Base-by-base conservation (phyloP, 2,329 filamentous ascomycete genomes). In the Ophiostoma tasmaniense region DNA sequence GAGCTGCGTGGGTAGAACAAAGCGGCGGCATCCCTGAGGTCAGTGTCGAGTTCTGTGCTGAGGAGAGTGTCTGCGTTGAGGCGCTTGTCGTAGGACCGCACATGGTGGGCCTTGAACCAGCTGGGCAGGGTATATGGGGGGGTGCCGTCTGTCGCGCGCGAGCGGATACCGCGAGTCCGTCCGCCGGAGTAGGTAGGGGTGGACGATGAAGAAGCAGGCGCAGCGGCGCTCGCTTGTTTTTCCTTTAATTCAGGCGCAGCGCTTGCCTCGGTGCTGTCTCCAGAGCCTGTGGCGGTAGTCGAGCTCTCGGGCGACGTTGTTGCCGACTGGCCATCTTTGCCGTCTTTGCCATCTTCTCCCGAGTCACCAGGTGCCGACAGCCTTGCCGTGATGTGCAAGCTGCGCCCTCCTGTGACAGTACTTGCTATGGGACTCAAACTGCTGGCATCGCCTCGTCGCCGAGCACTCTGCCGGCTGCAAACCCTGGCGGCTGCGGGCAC, bases 51-150 rank as follows among this genome's bases (percentile, higher is more conserved):
- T n/a, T 30, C 28, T 17, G 62, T 65, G 1, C n/a, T 42, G 1
- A 39, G 17, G 10, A 33, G 11, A 11, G 6, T 28, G 64, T 65
- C n/a, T n/a, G 45, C 5, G n/a, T 65, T 30, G 1, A 30, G 11
- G 11, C 13, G 20, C 8, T 33, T 28, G 33, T 25, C n/a, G 65
- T 61, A 30, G 37, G 81, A 73, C 64, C 76, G 75, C 35, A 90
- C 81, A 68, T 84, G 84, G 25, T 79, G 76, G 52, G 82, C 77
- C 67, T 86, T 76, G 71, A 90, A 90, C 76, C 81, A 83, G 69
- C 80, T 76, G 0, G 88, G 87, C 17, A 90, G 77, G 66, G 82
- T 79, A 28, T 86, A 78, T 2, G 81, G 79, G n/a, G 85, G 85
- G 52, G 73, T 68, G n/a, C 64, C 71, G 33, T 71, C 71, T 5